Base-by-base conservation (phyloP, 1,139 yeast species). In the Nadsonia commutata region DNA sequence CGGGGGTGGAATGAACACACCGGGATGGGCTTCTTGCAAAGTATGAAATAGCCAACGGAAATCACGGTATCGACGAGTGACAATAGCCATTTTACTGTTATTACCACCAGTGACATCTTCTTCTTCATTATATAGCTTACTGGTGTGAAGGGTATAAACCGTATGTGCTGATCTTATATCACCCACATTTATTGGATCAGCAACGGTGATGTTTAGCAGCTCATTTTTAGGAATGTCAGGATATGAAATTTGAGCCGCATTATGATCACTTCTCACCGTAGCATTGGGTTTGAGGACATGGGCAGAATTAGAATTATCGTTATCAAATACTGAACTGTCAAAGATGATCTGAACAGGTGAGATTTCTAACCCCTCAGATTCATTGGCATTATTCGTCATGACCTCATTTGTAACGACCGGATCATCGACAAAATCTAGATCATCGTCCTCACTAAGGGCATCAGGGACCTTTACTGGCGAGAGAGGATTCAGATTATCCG, bases 1-100 rank as follows among this genome's bases (percentile, higher is more conserved):
- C 9, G 98, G 97, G 0, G 98, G 95, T 0, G 98, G 98, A 22
- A 93, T 78, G 37, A 93, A 80, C 46, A 74, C 69, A 1, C 98
- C 98, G 27, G 95, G 94, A 56, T 90, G 86, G 53, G 80, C 84
- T 51, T 75, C 74, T 56, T 83, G 85, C 31, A 90, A 67, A 53
- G 90, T 95, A 52, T 85, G 85, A 60, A 85, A 88, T 21, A 90
- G 70, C 97, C 97, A 67, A 50, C 80, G 67, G 62, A 85, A 85
- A 58, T 85, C 95, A 48, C 78, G 73, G 59, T 85, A 85, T 50
- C 95, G 71, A 55, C 95, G 68, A 4, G 82, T 70, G 0, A 84
- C 94, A 5, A 68, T 62, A 7, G 33, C 9, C 9, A 27, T 9
- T 6, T 9, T 4, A 16, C 13, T 16, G 5, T 13, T 16, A 22